Base-by-base conservation (phyloP, 2,329 filamentous ascomycete genomes). In the Calonectria multiphialidica region DNA sequence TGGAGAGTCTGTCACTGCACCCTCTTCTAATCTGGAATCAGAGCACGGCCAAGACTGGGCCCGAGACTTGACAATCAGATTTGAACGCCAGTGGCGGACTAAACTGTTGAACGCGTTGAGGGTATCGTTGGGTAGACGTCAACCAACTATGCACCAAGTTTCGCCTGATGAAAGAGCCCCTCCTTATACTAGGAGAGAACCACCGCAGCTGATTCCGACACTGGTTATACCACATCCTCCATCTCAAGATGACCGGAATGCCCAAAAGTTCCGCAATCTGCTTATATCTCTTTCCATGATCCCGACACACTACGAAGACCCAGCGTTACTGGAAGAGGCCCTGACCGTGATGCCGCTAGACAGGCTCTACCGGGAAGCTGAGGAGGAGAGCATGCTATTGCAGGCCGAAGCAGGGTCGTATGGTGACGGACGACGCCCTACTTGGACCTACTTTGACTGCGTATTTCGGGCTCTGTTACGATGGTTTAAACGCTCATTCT, bases 371-470 rank as follows among this genome's bases (percentile, higher is more conserved):
- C 90, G 93, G 76, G 95, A 98, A 82, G 97, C 97, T 65, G 95
- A 98, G 82, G 96, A 98, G 82, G 96, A 98, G 84, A 92, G 90
- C 75, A 95, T 98, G 82, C 92, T 98, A 35, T 88, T 97, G 77
- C 91, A 94, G 80, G 97, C 95, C 40, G 92, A 97, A 83, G 96
- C 96, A 35, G 93, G 94, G 81, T 98, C 95, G 77, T 92, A 98
- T 86, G 94, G 94, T 25, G 91, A 94, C 69, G 94, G 93, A 68
- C 90, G 91, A 76, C 93, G 93, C 82, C 91, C 96, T 2, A 93
- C 95, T 86, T 98, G 96, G 96, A 96, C 95, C 69, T 98, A 98
- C 82, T 96, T 98, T 83, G 97, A 99, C 85, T 98, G 96, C 83
- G 95, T 98, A 68, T 93, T 98, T 80, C 91, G 94, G 76, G 95